A percentile compares a stretch with the other conserved stretches of the same genome.
phyloP scores from a whole-genome alignment of 192 early-diverging fungal species.

The Linnemannia zychae region DNA sequence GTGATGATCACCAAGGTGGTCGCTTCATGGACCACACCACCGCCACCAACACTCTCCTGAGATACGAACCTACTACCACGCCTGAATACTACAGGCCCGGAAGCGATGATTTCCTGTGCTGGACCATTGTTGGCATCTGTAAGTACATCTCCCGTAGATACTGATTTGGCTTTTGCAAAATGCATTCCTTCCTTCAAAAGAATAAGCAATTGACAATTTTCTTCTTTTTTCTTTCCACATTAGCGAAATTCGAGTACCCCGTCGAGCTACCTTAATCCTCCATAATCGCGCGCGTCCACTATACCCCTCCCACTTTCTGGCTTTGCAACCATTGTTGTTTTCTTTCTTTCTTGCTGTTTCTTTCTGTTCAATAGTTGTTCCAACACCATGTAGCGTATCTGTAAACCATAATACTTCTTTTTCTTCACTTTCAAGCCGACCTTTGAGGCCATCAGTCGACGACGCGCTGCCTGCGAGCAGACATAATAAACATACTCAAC shows the following conservation, averaged over 20 bases:
- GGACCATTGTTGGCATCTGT: conserved; percentile 88
- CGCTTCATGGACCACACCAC: conserved; percentile 54
- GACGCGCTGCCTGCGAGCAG: not conserved
- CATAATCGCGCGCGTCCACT: conserved; percentile 1
- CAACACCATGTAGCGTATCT: conserved; percentile 25
- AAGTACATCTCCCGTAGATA: conserved; percentile 43
- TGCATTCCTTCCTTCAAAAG: not conserved
- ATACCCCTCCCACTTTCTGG: conserved; percentile 1
- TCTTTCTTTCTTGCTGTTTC: not conserved
- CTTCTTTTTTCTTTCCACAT: not conserved
- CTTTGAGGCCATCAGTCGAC: not conserved
- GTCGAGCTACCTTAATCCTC: conserved; percentile 31
- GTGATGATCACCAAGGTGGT: conserved; percentile 50
- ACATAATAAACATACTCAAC: not conserved
- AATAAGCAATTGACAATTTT: conserved; percentile 3
- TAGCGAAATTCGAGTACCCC: conserved; percentile 52
- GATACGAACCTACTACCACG: conserved; percentile 39
- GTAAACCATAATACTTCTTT: conserved; percentile 11
- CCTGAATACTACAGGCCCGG: conserved; percentile 37
- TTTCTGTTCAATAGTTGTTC: conserved; percentile 18
- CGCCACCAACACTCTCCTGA: conserved; percentile 27
- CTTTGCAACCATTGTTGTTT: conserved; percentile 6
- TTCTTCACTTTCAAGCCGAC: not conserved
- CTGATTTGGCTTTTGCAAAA: not conserved
- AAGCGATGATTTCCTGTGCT: conserved; percentile 83